phyloP scores from a whole-genome alignment of 148 eudicot genomes.

The Fagopyrum tataricum region DNA sequence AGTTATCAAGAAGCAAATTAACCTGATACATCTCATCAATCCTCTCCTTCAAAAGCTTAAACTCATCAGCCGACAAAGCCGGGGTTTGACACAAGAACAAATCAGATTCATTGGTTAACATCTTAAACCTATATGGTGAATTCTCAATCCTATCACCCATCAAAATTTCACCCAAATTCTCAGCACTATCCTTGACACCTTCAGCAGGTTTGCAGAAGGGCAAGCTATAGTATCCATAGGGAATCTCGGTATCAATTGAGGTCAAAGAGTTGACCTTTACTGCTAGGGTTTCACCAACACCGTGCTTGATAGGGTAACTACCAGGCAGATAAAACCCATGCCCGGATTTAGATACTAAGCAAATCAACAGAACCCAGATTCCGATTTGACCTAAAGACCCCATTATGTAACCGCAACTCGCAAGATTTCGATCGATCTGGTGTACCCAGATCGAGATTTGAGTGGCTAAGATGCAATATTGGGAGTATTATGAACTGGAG shows the following conservation, averaged over 20 bases:
- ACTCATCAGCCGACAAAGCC: slow-evolving; percentile 49
- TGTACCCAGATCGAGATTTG: slow-evolving; percentile 29
- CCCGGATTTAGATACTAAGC: slow-evolving; percentile 34
- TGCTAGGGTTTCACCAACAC: slow-evolving; percentile 43
- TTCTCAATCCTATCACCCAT: slow-evolving; percentile 92
- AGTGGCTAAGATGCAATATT: neutral
- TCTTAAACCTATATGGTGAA: slow-evolving; percentile 68
- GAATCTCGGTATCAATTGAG: slow-evolving; percentile 79
- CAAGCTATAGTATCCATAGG: slow-evolving; percentile 65
- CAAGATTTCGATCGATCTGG: slow-evolving; percentile 34
- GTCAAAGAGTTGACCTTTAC: slow-evolving; percentile 81
- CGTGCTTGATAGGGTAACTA: slow-evolving; percentile 75
- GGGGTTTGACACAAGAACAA: slow-evolving; percentile 55
- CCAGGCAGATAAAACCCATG: slow-evolving; percentile 77
- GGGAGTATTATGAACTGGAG: neutral
- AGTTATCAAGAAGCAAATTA: slow-evolving; percentile 71
- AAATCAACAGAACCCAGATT: slow-evolving; percentile 47
- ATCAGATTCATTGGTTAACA: slow-evolving; percentile 57
- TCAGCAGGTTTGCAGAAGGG: slow-evolving; percentile 71
- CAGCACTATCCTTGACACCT: slow-evolving; percentile 82
- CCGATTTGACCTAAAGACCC: slow-evolving; percentile 31
- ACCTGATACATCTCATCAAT: slow-evolving; percentile 92
- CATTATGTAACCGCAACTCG: slow-evolving; percentile 25
- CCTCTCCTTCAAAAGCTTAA: slow-evolving; percentile 59
- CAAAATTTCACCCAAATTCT: slow-evolving; percentile 75